Evolutionary conservation across 2,329 filamentous ascomycete genomes (phyloP).

Genomic region (Trichoderma atrobrunneum): DNA sequence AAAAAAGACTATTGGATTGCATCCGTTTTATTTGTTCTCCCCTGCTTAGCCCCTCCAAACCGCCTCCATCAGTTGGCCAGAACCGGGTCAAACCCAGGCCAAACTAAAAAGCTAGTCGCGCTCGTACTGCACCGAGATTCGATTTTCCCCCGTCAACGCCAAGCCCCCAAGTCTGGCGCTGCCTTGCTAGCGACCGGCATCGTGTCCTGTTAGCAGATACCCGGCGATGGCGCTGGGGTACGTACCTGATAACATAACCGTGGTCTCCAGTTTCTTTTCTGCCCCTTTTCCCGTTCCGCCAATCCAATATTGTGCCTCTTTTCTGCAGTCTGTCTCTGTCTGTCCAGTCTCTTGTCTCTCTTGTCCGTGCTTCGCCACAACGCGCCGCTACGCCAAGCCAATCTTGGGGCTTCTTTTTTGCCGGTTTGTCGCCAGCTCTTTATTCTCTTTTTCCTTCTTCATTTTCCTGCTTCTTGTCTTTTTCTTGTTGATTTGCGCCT

Average conservation of each 20-base stretch:
- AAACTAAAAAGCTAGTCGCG: neutral
- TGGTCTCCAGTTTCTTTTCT: neutral
- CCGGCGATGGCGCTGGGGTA: neutral
- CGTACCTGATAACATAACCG: neutral
- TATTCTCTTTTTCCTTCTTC: neutral
- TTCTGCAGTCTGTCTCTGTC: neutral
- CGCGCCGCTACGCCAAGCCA: neutral
- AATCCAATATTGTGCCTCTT: neutral
- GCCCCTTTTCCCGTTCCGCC: neutral
- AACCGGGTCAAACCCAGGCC: neutral
- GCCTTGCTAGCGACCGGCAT: neutral
- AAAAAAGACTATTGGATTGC: neutral
- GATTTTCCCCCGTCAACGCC: neutral
- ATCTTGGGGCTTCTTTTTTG: neutral
- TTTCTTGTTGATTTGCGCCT: neutral
- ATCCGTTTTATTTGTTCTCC: neutral
- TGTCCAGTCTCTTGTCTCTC: neutral
- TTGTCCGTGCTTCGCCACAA: neutral
- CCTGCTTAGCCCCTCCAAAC: neutral
- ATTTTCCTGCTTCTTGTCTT: neutral
- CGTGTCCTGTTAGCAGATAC: neutral
- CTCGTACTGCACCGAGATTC: neutral
- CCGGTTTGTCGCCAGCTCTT: neutral
- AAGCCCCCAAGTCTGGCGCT: neutral
- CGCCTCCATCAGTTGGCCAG: neutral